These are phyloP conservation scores for Didymella lethalis DNA, from an alignment of 2,329 filamentous ascomycete genomes.

Conservation along the genomic window DNA sequence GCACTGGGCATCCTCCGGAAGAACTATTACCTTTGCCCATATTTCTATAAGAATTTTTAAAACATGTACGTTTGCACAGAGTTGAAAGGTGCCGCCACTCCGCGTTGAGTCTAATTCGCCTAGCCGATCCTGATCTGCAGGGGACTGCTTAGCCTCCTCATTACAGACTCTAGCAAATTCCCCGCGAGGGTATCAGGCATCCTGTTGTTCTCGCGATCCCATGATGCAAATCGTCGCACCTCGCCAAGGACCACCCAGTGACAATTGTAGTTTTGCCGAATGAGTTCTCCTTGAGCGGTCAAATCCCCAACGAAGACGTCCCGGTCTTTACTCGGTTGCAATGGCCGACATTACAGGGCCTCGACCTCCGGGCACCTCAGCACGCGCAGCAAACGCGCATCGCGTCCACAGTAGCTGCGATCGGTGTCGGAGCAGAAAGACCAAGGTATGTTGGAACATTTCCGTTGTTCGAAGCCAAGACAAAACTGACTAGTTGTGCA, in stretches of 20 bases:
- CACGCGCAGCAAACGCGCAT: constrained; percentile 40
- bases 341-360: constrained; percentile 40
- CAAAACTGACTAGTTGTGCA: constrained; percentile 33
- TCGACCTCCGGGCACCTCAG: constrained; percentile 27
- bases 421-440: constrained; percentile 49
- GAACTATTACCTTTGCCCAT: constrained; percentile 8
- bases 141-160: constrained; percentile 13
- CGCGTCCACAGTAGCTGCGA: constrained; percentile 51
- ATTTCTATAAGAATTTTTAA: constrained; percentile 10
- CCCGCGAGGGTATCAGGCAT: constrained; percentile 17
- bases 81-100: constrained; percentile 5
- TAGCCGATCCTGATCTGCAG: constrained; percentile 20
- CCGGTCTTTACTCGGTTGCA: constrained; percentile 18
- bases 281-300: constrained; percentile 12
- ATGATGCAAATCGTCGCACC: constrained; percentile 11
- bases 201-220: constrained; percentile 15
- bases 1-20: constrained; percentile 5
- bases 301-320: background rate
- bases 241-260: constrained; percentile 10
- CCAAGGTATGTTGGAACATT: constrained; percentile 40
- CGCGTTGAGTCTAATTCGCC: constrained; percentile 5
- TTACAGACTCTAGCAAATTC: constrained; percentile 10
- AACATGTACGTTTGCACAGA: constrained; percentile 3
- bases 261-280: constrained; percentile 9
- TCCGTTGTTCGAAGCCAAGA: constrained; percentile 30